phyloP scores from a whole-genome alignment of 192 early-diverging fungal genomes.

The Coemansia sp. region DNA sequence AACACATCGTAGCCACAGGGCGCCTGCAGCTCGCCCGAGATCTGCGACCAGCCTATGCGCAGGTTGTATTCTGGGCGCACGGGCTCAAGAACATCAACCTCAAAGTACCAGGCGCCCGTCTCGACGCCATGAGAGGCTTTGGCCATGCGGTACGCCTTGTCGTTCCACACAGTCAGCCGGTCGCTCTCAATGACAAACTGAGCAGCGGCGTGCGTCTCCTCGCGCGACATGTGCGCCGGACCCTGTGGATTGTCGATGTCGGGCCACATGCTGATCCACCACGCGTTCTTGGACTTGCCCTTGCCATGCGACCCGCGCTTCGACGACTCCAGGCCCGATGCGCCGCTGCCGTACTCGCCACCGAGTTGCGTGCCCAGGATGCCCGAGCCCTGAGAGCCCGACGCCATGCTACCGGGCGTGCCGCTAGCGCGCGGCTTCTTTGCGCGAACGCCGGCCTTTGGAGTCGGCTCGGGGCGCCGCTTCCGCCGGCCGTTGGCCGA shows the following conservation, averaged over 20 bases:
- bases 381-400: not conserved
- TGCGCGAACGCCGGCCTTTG: constrained; percentile 2
- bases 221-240: constrained; percentile 53
- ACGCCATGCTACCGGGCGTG: not conserved
- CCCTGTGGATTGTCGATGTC: constrained; percentile 63
- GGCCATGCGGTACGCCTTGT: constrained; percentile 71
- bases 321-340: constrained; percentile 2
- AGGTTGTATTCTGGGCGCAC: constrained; percentile 55
- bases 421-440: constrained; percentile 29
- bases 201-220: constrained; percentile 62
- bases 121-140: constrained; percentile 73
- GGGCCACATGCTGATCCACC: constrained; percentile 59
- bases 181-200: constrained; percentile 61
- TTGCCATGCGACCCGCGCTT: constrained; percentile 27
- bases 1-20: constrained; percentile 73
- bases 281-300: constrained; percentile 37
- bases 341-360: constrained; percentile 1
- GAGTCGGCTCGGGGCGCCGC: constrained; percentile 29
- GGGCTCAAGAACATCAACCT: constrained; percentile 53
- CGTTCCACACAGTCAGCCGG: constrained; percentile 59
- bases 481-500: constrained; percentile 34
- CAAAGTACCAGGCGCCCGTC: constrained; percentile 72
- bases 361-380: not conserved
- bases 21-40: constrained; percentile 70
- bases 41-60: constrained; percentile 74